A percentile compares a stretch with the other conserved stretches of the same genome.
phyloP scores from a whole-genome alignment of 805 yeast genomes.

The Wickerhamiella spandovensis region DNA sequence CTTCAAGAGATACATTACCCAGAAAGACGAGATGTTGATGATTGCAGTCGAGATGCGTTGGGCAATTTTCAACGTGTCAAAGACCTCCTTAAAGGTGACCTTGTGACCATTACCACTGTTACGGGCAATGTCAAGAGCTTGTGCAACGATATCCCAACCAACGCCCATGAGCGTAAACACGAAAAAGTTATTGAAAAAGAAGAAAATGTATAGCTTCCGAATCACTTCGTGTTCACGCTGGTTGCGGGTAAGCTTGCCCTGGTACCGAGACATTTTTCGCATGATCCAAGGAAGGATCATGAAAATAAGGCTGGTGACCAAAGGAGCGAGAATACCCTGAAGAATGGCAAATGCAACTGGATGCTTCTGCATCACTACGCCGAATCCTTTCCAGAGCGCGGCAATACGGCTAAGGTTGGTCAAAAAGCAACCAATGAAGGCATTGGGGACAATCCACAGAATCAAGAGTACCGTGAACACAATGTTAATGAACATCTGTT shows the following conservation, averaged over 20 bases:
- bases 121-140: constrained; percentile 17
- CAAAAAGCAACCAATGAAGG: constrained; percentile 29
- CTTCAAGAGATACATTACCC: constrained; percentile 29
- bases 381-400: constrained; percentile 25
- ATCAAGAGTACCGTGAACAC: constrained; percentile 21
- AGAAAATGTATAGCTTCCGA: constrained; percentile 26
- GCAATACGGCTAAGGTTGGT: constrained; percentile 27
- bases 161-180: constrained; percentile 28
- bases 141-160: constrained; percentile 25
- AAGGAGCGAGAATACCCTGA: constrained; percentile 29
- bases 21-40: constrained; percentile 27
- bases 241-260: constrained; percentile 27
- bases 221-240: constrained; percentile 27
- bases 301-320: constrained; percentile 24
- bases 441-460: constrained; percentile 29
- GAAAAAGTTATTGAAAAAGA: constrained; percentile 28
- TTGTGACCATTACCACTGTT: constrained; percentile 4
- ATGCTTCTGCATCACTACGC: constrained; percentile 17
- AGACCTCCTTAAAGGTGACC: constrained; percentile 18
- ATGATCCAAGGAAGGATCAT: constrained; percentile 24
- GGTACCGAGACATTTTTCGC: constrained; percentile 26
- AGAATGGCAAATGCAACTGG: constrained; percentile 23
- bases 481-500: constrained; percentile 24
- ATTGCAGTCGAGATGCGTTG: constrained; percentile 26
- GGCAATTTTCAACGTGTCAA: constrained; percentile 20